Evolutionary conservation across 768 basidiomycete species (phyloP).

Genomic region (Mycena polygramma): DNA sequence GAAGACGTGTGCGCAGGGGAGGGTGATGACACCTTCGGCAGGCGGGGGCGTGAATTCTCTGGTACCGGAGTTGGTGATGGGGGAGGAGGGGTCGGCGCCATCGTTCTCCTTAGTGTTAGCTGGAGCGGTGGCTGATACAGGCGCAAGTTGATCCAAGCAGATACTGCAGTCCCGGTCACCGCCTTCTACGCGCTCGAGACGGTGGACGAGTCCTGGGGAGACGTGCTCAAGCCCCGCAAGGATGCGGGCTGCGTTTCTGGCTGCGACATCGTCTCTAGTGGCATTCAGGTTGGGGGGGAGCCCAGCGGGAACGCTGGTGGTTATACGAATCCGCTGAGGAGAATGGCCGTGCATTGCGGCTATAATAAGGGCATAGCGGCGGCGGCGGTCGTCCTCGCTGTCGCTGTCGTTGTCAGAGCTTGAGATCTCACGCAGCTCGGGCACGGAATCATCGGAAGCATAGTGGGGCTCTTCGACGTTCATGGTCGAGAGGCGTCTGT

Average conservation of each 20-base stretch:
- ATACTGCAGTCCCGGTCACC: constrained; percentile 73
- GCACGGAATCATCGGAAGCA: constrained; percentile 57
- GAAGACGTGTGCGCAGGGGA: constrained; percentile 88
- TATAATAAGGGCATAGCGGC: no score
- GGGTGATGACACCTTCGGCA: constrained; percentile 66
- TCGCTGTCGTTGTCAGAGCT: constrained; percentile 46
- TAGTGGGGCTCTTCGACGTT: constrained; percentile 15
- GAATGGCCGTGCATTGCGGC: no score
- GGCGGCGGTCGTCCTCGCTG: constrained; percentile 28
- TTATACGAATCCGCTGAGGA: no score
- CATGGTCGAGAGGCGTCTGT: constrained; percentile 19
- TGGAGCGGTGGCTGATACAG: constrained; percentile 1
- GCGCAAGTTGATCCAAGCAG: constrained; percentile 76
- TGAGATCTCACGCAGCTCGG: constrained; percentile 54
- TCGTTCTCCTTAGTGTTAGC: no score
- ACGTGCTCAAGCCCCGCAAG: constrained; percentile 76
- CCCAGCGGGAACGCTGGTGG: no score
- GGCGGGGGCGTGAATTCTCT: constrained; percentile 16
- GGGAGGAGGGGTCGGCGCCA: constrained; percentile 15
- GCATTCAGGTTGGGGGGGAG: no score
- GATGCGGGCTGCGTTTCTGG: constrained; percentile 74
- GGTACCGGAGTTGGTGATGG: constrained; percentile 13
- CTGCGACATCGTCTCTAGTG: constrained; percentile 44
- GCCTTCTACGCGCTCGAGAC: constrained; percentile 66
- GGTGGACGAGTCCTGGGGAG: constrained; percentile 72